Evolutionary conservation across 768 basidiomycete genomes (phyloP).

Genomic region (Flagelloscypha sp.): DNA sequence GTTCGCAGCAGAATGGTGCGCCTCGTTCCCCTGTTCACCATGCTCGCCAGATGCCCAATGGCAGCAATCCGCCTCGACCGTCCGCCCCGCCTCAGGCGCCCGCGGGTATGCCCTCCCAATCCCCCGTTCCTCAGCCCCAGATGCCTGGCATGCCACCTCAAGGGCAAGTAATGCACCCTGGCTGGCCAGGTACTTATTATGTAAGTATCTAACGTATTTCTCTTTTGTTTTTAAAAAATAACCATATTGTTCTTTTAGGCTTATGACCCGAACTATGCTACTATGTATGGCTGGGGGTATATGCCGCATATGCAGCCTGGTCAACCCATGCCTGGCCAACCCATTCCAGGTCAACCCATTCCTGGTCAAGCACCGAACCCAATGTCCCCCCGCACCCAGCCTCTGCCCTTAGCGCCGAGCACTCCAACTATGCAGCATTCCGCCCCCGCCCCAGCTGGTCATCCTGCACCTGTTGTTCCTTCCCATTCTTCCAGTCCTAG

Average conservation of each 20-base stretch:
- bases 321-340: slow-evolving; percentile 30
- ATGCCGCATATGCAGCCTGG: slow-evolving; percentile 22
- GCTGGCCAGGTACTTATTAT: slow-evolving; percentile 47
- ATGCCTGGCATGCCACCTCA: slow-evolving; percentile 43
- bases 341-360: slow-evolving; percentile 35
- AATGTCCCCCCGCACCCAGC: slow-evolving; percentile 63
- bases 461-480: slow-evolving; percentile 41
- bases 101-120: slow-evolving; percentile 56
- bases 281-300: slow-evolving; percentile 31
- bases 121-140: slow-evolving; percentile 53
- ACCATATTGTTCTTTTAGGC: slow-evolving; percentile 7
- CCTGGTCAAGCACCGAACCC: slow-evolving; percentile 45
- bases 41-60: slow-evolving; percentile 53
- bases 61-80: slow-evolving; percentile 46
- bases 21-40: slow-evolving; percentile 64
- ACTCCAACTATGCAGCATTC: slow-evolving; percentile 66
- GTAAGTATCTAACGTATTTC: slow-evolving; percentile 30
- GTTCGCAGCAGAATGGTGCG: slow-evolving; percentile 38
- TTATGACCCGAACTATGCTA: slow-evolving; percentile 27
- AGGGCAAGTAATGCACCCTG: slow-evolving; percentile 30
- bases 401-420: slow-evolving; percentile 42
- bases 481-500: slow-evolving; percentile 37
- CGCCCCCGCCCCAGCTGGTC: slow-evolving; percentile 37
- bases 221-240: no score
- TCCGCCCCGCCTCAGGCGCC: slow-evolving; percentile 42